phyloP scores from a whole-genome alignment of 2,329 filamentous ascomycete genomes.

The Aspergillus sp. region DNA sequence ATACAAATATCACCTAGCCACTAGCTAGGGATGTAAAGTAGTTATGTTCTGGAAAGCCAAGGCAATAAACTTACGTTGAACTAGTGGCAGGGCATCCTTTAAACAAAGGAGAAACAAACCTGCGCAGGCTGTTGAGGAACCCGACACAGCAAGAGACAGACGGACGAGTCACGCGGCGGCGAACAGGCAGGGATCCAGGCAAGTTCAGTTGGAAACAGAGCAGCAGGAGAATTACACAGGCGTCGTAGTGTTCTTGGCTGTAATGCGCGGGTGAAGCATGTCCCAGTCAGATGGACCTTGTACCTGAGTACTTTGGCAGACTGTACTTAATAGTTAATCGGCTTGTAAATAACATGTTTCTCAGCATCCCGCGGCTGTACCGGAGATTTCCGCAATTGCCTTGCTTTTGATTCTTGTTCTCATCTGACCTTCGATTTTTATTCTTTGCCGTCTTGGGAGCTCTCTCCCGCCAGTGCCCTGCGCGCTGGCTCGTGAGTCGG shows the following conservation, averaged over 20 bases:
- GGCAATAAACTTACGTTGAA: too few species aligned
- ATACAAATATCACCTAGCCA: too few species aligned
- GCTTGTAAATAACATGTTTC: slow-evolving; percentile 1
- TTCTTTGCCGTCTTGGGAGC: slow-evolving; percentile 10
- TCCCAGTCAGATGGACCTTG: too few species aligned
- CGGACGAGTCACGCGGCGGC: slow-evolving; percentile 15
- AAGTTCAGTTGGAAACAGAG: not conserved
- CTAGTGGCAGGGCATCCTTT: too few species aligned
- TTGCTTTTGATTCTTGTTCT: not conserved
- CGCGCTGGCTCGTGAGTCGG: not conserved
- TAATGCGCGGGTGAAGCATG: too few species aligned
- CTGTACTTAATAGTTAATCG: not conserved
- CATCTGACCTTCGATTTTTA: not conserved
- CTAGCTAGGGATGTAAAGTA: too few species aligned
- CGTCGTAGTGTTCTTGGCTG: too few species aligned
- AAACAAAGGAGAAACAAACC: not conserved
- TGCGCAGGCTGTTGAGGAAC: not conserved
- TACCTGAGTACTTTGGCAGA: too few species aligned
- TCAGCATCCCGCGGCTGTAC: slow-evolving; percentile 9
- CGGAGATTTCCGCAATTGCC: not conserved
- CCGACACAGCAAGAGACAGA: not conserved
- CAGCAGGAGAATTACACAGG: not conserved
- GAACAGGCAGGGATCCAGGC: slow-evolving; percentile 2
- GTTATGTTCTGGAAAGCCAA: too few species aligned
- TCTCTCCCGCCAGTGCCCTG: not conserved